Conservation (phyloP, 1,284 basidiomycete species). For the Athelia psychrophila region DNA sequence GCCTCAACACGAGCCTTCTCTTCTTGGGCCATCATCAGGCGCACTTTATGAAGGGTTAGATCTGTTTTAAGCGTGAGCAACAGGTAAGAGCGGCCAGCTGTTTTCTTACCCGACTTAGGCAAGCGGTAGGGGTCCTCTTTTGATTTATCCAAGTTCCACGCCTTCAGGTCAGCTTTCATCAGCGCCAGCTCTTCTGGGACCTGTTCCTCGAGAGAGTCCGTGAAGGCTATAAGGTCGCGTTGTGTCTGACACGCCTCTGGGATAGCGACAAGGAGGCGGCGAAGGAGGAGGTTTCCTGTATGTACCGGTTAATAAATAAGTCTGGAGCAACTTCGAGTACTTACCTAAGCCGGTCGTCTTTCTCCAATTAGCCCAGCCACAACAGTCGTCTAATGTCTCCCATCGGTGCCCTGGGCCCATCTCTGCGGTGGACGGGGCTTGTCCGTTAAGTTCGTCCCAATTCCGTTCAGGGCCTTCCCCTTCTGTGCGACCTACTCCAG, state of each 20-base stretch:
- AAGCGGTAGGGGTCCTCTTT: slow-evolving; percentile 18
- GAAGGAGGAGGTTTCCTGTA: too few species aligned
- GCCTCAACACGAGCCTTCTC: background rate
- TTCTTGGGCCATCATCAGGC: too few species aligned
- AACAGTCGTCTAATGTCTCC: slow-evolving; percentile 1
- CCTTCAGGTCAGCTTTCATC: slow-evolving; percentile 17
- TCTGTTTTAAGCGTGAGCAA: too few species aligned
- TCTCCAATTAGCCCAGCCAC: background rate
- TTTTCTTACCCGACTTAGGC: slow-evolving; percentile 3
- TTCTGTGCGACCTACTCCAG: slow-evolving; percentile 16
- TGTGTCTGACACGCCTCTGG: background rate
- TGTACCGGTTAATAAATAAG: too few species aligned
- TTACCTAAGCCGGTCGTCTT: background rate
- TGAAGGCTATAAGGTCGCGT: slow-evolving; percentile 8
- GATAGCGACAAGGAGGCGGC: background rate
- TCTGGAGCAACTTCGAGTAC: background rate
- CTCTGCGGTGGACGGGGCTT: slow-evolving; percentile 12
- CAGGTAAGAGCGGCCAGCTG: too few species aligned
- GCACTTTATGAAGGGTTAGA: too few species aligned
- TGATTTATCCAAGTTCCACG: slow-evolving; percentile 20
- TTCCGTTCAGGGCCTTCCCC: slow-evolving; percentile 19
- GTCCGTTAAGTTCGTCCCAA: slow-evolving; percentile 14
- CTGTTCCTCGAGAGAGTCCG: background rate
- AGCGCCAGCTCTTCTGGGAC: background rate
- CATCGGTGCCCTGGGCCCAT: slow-evolving; percentile 12